Base-by-base conservation (phyloP, 176 grass and related monocot species). In the Oryza punctata region DNA sequence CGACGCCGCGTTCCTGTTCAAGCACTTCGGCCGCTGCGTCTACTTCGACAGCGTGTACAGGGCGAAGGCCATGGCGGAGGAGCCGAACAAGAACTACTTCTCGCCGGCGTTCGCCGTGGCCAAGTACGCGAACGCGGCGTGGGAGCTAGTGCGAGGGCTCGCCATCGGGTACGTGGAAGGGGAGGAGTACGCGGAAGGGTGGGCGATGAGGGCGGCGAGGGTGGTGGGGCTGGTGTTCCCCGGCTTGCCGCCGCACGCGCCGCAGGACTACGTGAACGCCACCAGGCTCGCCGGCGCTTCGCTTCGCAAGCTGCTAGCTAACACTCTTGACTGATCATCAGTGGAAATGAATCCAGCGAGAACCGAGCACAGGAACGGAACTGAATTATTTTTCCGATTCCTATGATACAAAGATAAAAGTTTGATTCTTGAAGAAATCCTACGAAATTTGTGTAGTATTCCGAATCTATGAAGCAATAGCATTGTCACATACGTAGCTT, bases 11-110 rank as follows among this genome's bases (percentile, higher is more conserved):
- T 78, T 91, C 12, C 88, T 91, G 57, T 98, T 91, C 85, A 87
- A 74, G 72, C 96, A 98, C 82, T 98, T 90, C 14, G 91, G 88
- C 5, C 16, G 12, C 2, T 93, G 91, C 54, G 13, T 98, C 37
- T 98, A 98, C 91, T 78, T 88, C 35, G 73, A 98, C 75, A 72
- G 87, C 43, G 30, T 85, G 12, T 98, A 98, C 65, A 41, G 7
- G 1, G 43, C 65, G 32, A 54, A 5, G 12, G 72, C 72, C 0
- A 1, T 76, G 82, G 52, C 8, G 37, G 95, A 98, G 50, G 72
- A 95, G 75, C 95, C 95, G 21, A 98, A 98, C 82, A 90, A 84
- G 87, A 98, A 98, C 74, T 98, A 88, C 69, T 98, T 98, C 92
- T 93, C 92, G 66, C 41, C 87, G 67, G 65, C 69, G 81, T 82